Evolutionary conservation across 2,329 filamentous ascomycete genomes (phyloP).

Genomic region (Cytospora chrysosperma): DNA sequence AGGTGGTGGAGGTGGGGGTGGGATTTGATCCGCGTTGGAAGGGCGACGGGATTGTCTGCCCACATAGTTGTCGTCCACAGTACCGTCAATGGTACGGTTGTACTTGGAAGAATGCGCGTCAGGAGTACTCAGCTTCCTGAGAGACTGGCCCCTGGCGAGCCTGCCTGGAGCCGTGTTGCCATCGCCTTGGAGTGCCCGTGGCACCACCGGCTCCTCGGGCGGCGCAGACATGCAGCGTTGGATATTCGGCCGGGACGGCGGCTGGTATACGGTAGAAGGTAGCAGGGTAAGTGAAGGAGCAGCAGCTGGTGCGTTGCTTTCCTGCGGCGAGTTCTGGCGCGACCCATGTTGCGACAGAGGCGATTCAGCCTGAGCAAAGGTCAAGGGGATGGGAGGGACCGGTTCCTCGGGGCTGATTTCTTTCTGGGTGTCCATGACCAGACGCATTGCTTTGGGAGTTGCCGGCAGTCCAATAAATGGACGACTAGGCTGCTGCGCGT

Average conservation of each 20-base stretch:
- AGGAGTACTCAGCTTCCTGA: constrained; percentile 38
- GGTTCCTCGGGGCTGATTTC: constrained; percentile 43
- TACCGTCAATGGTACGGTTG: constrained; percentile 50
- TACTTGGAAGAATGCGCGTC: constrained; percentile 38
- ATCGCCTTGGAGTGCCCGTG: constrained; percentile 33
- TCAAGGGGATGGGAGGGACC: constrained; percentile 53
- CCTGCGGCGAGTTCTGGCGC: constrained; percentile 37
- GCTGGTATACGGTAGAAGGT: constrained; percentile 61
- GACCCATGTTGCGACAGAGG: constrained; percentile 35
- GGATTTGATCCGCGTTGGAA: constrained; percentile 51
- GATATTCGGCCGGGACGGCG: constrained; percentile 48
- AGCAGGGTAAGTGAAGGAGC: constrained; percentile 44
- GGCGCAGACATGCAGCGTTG: constrained; percentile 64
- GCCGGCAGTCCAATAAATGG: constrained; percentile 77
- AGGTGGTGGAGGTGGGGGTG: constrained; percentile 54
- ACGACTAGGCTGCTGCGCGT: constrained; percentile 39
- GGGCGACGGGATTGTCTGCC: constrained; percentile 37
- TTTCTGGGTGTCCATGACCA: constrained; percentile 60
- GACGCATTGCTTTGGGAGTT: constrained; percentile 86
- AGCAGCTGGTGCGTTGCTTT: constrained; percentile 21
- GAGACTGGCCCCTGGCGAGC: constrained; percentile 32
- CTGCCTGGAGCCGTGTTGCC: constrained; percentile 18
- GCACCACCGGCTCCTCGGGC: constrained; percentile 44
- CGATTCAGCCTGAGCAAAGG: constrained; percentile 45
- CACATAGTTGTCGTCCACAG: constrained; percentile 34